Percentiles rank a stretch among this genome's conserved stretches.
Evolutionary conservation across 2,329 filamentous ascomycete genomes (phyloP).

Genomic region (Pyrenophora graminea): DNA sequence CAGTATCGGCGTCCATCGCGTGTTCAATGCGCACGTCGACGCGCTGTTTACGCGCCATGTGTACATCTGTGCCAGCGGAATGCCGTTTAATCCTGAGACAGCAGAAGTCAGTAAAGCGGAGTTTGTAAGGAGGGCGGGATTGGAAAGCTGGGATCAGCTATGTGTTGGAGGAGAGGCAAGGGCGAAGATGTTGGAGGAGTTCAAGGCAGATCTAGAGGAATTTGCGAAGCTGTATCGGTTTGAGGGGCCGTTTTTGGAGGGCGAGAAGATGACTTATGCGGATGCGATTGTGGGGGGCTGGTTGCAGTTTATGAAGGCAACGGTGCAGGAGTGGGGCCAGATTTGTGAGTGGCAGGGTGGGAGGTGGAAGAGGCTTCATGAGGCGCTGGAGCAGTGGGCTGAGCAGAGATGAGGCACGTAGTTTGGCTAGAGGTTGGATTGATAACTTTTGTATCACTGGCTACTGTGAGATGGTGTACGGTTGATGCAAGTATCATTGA

Average conservation of each 20-base stretch:
- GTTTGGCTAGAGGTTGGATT: too few relatives aligned
- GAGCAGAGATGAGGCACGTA: neutral
- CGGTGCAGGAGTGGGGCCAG: conserved; percentile 57
- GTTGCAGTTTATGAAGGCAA: conserved; percentile 53
- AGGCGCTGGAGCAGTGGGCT: conserved; percentile 1
- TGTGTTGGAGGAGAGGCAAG: conserved; percentile 45
- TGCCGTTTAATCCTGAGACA: conserved; percentile 58
- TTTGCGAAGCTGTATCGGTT: conserved; percentile 50
- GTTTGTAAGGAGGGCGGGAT: conserved; percentile 53
- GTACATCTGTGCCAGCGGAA: conserved; percentile 44
- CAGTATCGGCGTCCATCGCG: conserved; percentile 36
- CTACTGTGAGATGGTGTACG: neutral
- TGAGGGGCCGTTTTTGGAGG: conserved; percentile 56
- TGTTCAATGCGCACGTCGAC: conserved; percentile 61
- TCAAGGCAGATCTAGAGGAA: conserved; percentile 49
- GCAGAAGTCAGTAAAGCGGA: conserved; percentile 52
- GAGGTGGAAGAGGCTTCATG: conserved; percentile 49
- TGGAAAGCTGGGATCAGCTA: conserved; percentile 52
- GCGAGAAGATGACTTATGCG: conserved; percentile 53
- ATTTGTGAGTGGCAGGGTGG: conserved; percentile 56
- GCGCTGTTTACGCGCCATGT: conserved; percentile 55
- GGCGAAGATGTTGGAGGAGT: conserved; percentile 43
- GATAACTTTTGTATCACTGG: too few relatives aligned
- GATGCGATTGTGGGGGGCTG: conserved; percentile 63
- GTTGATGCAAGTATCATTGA: too few relatives aligned